Evolutionary conservation across 371 early-diverging fungal genomes (phyloP).

Genomic region (Thermomucor indicae-seudaticae): DNA sequence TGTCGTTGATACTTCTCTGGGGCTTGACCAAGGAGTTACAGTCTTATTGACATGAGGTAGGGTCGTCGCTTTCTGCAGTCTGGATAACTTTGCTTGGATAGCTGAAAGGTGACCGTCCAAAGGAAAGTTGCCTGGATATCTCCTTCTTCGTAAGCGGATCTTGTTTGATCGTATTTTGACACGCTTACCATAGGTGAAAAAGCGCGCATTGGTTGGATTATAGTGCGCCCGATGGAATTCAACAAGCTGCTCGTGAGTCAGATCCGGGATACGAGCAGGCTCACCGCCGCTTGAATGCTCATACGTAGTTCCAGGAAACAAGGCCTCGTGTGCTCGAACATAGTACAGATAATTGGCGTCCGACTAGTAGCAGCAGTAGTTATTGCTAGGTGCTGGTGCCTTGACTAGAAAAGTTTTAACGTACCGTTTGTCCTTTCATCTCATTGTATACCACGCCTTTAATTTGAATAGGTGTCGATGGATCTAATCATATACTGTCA

Average conservation of each 20-base stretch:
- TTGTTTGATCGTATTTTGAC: not conserved
- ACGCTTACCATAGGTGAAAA: conserved; percentile 80
- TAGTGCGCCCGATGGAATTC: conserved; percentile 83
- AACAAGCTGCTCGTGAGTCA: conserved; percentile 79
- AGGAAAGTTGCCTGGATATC: conserved; percentile 56
- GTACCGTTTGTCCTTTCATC: conserved; percentile 91
- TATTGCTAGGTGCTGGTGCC: not conserved
- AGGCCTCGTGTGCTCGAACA: conserved; percentile 70
- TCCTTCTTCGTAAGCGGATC: not conserved
- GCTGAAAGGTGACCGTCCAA: conserved; percentile 69
- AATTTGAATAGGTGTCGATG: conserved; percentile 54
- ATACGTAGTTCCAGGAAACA: conserved; percentile 86
- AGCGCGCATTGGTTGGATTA: conserved; percentile 87
- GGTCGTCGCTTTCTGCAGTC: conserved; percentile 31
- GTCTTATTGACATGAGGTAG: conserved; percentile 48
- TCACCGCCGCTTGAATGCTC: conserved; percentile 87
- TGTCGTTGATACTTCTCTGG: conserved; percentile 43
- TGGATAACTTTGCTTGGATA: conserved; percentile 56
- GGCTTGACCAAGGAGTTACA: conserved; percentile 45
- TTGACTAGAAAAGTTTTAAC: not conserved
- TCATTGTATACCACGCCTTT: conserved; percentile 98
- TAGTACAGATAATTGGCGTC: conserved; percentile 80
- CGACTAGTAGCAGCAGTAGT: conserved; percentile 23
- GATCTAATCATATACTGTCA: conserved; percentile 22
- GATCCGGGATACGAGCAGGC: conserved; percentile 80